Evolutionary conservation across 345 rosid genomes (phyloP).

Genomic region (Camelina hispida): DNA sequence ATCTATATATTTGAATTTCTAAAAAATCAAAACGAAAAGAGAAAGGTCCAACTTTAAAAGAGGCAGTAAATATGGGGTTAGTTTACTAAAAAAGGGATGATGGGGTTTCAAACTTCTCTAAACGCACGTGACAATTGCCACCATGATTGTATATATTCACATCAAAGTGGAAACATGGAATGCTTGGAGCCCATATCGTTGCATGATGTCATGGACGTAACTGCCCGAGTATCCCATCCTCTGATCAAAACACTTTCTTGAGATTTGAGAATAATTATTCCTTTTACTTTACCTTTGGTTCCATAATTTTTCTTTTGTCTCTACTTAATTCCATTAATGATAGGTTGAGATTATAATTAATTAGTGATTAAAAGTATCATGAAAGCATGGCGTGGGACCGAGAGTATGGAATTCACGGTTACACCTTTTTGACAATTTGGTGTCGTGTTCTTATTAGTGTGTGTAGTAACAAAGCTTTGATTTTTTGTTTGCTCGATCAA

Average conservation of each 20-base stretch:
- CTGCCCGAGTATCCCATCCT: constrained; percentile 37
- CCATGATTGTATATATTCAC: constrained; percentile 9
- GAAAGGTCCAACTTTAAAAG: constrained; percentile 4
- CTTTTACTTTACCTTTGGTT: constrained; percentile 7
- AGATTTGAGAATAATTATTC: not conserved
- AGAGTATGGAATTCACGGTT: constrained; percentile 37
- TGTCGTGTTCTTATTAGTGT: constrained; percentile 33
- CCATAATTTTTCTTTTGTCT: not conserved
- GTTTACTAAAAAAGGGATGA: constrained; percentile 18
- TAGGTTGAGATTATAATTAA: constrained; percentile 12
- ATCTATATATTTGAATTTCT: not conserved
- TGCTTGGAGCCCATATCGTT: constrained; percentile 42
- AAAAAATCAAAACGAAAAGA: not conserved
- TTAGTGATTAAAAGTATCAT: constrained; percentile 20
- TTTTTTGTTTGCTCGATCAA: constrained; percentile 13
- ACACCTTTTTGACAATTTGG: constrained; percentile 38
- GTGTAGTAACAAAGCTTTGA: constrained; percentile 24
- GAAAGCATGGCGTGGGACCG: constrained; percentile 44
- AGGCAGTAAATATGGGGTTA: constrained; percentile 33
- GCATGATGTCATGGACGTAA: constrained; percentile 47
- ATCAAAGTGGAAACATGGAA: constrained; percentile 33
- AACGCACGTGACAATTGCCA: constrained; percentile 30
- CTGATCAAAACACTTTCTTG: constrained; percentile 9
- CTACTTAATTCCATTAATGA: not conserved
- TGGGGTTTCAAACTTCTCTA: constrained; percentile 10